Conservation (phyloP, 2,329 filamentous ascomycete genomes). For the Phaeoacremonium minimum region DNA sequence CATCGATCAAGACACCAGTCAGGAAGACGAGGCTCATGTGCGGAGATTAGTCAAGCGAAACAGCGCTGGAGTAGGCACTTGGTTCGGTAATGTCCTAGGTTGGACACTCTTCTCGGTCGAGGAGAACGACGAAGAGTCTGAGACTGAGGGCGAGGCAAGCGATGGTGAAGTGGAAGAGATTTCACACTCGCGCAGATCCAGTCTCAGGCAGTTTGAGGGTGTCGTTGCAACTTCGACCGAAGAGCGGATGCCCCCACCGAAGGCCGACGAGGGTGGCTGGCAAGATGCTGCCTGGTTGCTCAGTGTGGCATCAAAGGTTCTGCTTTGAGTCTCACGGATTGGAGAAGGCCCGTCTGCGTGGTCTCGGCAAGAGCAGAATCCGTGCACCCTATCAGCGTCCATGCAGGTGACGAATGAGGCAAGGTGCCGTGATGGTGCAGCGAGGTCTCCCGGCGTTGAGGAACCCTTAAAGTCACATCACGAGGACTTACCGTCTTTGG, state of each 20-base stretch:
- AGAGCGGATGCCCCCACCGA: slow-evolving; percentile 43
- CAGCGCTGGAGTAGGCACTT: slow-evolving; percentile 48
- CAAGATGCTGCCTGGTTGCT: slow-evolving; percentile 65
- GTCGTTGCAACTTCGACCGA: slow-evolving; percentile 33
- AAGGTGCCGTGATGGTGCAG: too few relatives aligned
- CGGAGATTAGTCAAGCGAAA: slow-evolving; percentile 47
- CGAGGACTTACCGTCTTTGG: too few relatives aligned
- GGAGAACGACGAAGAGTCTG: slow-evolving; percentile 49
- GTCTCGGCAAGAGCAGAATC: too few relatives aligned
- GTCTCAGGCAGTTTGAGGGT: slow-evolving; percentile 30
- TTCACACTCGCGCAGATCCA: slow-evolving; percentile 3
- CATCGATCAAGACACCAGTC: slow-evolving; percentile 38
- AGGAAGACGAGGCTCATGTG: slow-evolving; percentile 56
- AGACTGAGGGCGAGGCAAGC: slow-evolving; percentile 17
- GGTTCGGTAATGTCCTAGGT: slow-evolving; percentile 54
- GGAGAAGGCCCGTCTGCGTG: too few relatives aligned
- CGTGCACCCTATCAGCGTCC: too few relatives aligned
- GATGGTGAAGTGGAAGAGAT: slow-evolving; percentile 9
- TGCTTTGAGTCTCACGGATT: too few relatives aligned
- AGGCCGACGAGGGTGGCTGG: slow-evolving; percentile 56
- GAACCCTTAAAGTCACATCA: too few relatives aligned
- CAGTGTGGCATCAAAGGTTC: slow-evolving; percentile 58
- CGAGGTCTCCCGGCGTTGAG: too few relatives aligned
- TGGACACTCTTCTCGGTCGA: slow-evolving; percentile 61
- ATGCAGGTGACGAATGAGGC: too few relatives aligned